These are phyloP conservation scores for Xylaria sp. DNA, from an alignment of 2,329 filamentous ascomycete species.

Conservation along the genomic window DNA sequence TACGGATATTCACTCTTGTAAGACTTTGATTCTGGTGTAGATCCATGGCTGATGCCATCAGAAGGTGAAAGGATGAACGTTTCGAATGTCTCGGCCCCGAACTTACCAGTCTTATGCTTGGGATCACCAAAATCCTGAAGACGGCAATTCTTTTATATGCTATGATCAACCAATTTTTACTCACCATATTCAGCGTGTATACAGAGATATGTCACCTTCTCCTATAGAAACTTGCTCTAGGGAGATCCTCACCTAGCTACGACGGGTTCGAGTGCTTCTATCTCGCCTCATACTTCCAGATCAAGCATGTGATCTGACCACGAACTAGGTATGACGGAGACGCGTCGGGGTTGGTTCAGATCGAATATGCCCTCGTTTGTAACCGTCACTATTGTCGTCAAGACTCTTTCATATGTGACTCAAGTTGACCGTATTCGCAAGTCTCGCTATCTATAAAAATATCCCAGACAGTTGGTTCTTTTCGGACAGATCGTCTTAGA, in stretches of 20 bases:
- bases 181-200: not conserved
- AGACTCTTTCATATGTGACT: not conserved
- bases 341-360: conserved; percentile 7
- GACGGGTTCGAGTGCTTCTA: conserved; percentile 1
- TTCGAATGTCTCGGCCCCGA: not conserved
- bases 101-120: not conserved
- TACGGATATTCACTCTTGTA: not conserved
- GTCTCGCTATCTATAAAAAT: not conserved
- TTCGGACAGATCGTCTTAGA: not conserved
- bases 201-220: not conserved
- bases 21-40: not conserved
- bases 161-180: not conserved
- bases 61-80: not conserved
- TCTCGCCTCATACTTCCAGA: conserved; percentile 24
- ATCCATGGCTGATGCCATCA: not conserved
- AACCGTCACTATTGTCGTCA: not conserved
- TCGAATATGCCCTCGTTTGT: not conserved
- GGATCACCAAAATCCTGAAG: not conserved
- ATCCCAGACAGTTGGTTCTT: not conserved
- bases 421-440: not conserved
- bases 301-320: conserved; percentile 15
- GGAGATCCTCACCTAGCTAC: conserved; percentile 3
- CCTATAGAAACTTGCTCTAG: not conserved
- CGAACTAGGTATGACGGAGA: conserved; percentile 22
- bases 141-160: not conserved